These are phyloP conservation scores for Aspergillus ochraceus DNA, from an alignment of 2,329 filamentous ascomycete species.

Conservation along the genomic window DNA sequence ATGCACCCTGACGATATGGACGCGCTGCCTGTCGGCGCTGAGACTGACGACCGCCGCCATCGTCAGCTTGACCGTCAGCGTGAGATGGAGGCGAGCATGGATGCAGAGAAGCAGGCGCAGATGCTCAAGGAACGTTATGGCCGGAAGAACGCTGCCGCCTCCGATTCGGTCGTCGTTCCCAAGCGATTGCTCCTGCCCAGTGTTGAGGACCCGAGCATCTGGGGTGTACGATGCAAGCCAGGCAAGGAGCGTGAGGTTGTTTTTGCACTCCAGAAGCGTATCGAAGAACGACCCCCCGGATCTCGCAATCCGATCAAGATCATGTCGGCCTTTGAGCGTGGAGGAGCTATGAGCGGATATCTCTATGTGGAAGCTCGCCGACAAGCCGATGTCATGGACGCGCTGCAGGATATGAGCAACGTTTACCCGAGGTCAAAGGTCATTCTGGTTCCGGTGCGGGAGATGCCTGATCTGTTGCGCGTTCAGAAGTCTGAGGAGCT, in stretches of 20 bases:
- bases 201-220: slow-evolving; percentile 94
- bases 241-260: slow-evolving; percentile 94
- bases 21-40: slow-evolving; percentile 69
- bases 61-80: slow-evolving; percentile 90
- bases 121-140: slow-evolving; percentile 86
- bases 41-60: slow-evolving; percentile 88
- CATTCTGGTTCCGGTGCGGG: slow-evolving; percentile 88
- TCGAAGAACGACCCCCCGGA: slow-evolving; percentile 71
- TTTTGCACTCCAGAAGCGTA: slow-evolving; percentile 81
- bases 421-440: slow-evolving; percentile 87
- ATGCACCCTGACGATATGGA: slow-evolving; percentile 87
- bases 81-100: slow-evolving; percentile 82
- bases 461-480: slow-evolving; percentile 94
- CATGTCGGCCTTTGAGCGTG: slow-evolving; percentile 88
- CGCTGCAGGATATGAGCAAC: slow-evolving; percentile 80
- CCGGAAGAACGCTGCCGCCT: slow-evolving; percentile 66
- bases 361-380: slow-evolving; percentile 91
- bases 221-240: slow-evolving; percentile 88
- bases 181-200: slow-evolving; percentile 85
- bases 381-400: slow-evolving; percentile 80
- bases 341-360: slow-evolving; percentile 85
- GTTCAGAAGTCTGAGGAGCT: slow-evolving; percentile 83
- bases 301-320: slow-evolving; percentile 82
- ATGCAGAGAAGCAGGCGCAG: slow-evolving; percentile 90
- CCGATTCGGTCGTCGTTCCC: slow-evolving; percentile 74